Base-by-base conservation (phyloP, 1,139 yeast genomes). In the Kodamaea alishanica region DNA sequence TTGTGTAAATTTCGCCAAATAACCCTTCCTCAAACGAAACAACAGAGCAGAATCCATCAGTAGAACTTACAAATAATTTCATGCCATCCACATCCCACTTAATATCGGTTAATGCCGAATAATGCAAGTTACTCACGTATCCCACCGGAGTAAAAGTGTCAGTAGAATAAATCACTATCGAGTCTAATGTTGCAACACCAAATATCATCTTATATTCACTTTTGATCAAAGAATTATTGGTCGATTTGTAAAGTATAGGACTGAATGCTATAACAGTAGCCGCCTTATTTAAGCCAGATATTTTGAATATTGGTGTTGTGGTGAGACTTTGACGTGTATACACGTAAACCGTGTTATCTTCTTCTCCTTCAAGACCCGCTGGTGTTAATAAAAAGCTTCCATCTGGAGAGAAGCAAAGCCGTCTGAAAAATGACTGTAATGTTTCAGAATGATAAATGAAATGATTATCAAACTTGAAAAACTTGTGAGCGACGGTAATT, bases 181-280 rank as follows among this genome's bases (percentile, higher is more conserved):
- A 75, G 54, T 88, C 96, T 42, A 87, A 89, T 0, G 97, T 90
- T 0, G 97, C 97, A 24, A 94, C 84, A 0, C 97, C 98, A 65
- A 86, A 90, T 0, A 90, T 64, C 78, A 92, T 77, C 43, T 87
- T 75, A 54, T 92, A 89, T 0, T 86, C 84, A 30, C 88, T 62
- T 5, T 67, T 62, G 47, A 84, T 76, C 9, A 58, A 38, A 9
- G 15, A 26, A 3, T 12, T 46, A 29, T 28, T 37, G 5, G 36
- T 54, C 12, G 75, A 51, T 38, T 70, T 57, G 58, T 84, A 90
- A 31, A 72, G 56, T 1, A 73, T 61, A 0, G 96, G 96, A 28
- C 81, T 82, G 62, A 94, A 92, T 20, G 83, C 64, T 8, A 88
- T 75, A 0, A 85, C 96, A 27, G 90, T 71, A 0, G 96, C 92